Evolutionary conservation across 257 asterid genomes (phyloP), one percentile per base, ranked within the genome.

Genomic region (Orobanche coerulescens): DNA sequence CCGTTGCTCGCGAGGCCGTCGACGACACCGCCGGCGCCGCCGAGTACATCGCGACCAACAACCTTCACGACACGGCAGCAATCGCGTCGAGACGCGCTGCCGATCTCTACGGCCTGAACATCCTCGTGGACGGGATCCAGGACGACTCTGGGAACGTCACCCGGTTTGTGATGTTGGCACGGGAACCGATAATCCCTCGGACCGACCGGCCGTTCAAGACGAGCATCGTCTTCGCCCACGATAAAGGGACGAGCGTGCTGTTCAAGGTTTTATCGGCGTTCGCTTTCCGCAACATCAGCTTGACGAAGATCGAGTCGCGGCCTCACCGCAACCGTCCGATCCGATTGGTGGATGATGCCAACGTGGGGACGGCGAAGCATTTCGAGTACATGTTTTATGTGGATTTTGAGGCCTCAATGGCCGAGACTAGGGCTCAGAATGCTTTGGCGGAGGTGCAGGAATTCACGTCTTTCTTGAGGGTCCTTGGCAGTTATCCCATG

Each of bases 1-100:
- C 51, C 75, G 84, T 85, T 3, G 70, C 72, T 18, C 84, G 95
- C 0, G 97, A 90, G 44, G 94, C 97, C 5, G 87, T 87, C 0
- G 91, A 85, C 74, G 95, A 87, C 33, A 87, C 97, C 1, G 96
- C 96, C 46, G 95, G 94, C 1, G 96, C 96, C 0, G 97, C 96
- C 0, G 97, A 87, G 67, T 78, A 67, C 78, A 76, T 90, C 49
- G 85, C 96, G 0, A 54, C 69, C 3, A 83, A 90, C 82, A 69
- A 60, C 18, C 77, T 87, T 9, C 83, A 78, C 0, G 88, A 87
- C 70, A 87, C 95, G 34, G 97, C 94, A 5, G 96, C 96, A 4
- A 81, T 90, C 15, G 96, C 97, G 0, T 90, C 97, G 1, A 69
- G 91, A 9, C 90, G 97, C 53, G 96, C 97, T 15, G 95, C 96